Conservation (phyloP, 768 basidiomycete species). For the Auricularia cornea region DNA sequence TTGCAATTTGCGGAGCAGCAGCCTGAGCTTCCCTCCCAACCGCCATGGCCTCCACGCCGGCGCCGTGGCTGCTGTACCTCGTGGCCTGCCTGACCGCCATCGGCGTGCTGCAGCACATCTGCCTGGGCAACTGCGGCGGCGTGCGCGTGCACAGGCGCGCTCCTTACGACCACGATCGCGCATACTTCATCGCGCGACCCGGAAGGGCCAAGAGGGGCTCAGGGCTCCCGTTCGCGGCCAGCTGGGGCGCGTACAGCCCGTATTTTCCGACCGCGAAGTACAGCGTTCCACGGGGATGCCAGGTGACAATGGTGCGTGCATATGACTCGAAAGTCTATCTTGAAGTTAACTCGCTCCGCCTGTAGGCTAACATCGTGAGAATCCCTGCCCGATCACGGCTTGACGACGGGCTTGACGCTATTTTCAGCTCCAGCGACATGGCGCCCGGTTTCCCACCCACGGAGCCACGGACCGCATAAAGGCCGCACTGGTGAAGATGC, state of each 20-base stretch:
- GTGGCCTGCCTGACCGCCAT: too few species aligned
- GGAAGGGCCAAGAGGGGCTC: not conserved
- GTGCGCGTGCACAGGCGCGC: too few species aligned
- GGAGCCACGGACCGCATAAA: constrained; percentile 36
- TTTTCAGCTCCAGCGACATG: constrained; percentile 68
- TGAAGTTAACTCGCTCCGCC: not conserved
- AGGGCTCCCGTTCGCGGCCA: not conserved
- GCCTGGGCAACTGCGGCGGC: too few species aligned
- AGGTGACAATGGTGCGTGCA: constrained; percentile 43
- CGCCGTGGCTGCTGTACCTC: too few species aligned
- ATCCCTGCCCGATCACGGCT: not conserved
- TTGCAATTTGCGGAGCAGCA: too few species aligned
- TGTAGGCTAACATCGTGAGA: constrained; percentile 54
- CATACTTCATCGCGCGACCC: not conserved
- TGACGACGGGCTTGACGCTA: not conserved
- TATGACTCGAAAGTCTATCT: not conserved
- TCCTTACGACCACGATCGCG: not conserved
- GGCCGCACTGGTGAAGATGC: constrained; percentile 45
- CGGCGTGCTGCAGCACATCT: too few species aligned
- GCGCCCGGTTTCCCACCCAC: constrained; percentile 65
- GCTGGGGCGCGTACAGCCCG: constrained; percentile 58
- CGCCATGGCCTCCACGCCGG: too few species aligned
- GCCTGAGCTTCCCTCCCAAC: too few species aligned
- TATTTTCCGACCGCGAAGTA: constrained; percentile 45
- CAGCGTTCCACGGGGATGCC: constrained; percentile 40